Base-by-base conservation (phyloP, 306 rosid genomes). In the Mimosa pudica region DNA sequence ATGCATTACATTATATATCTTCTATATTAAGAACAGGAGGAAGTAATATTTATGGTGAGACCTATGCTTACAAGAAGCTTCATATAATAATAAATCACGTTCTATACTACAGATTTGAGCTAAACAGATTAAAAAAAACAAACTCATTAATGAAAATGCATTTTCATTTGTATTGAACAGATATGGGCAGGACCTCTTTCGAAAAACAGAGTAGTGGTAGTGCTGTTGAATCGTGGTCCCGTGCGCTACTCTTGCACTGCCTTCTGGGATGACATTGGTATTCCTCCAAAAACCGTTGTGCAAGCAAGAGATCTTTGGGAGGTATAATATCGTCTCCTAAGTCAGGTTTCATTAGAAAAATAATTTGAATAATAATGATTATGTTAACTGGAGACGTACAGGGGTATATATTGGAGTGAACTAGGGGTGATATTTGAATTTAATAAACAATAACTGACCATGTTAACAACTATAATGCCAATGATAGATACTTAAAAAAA, bases 121-220 rank as follows among this genome's bases (percentile, higher is more conserved):
- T 11, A 10, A 48, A 48, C 3, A 48, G 10, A 48, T 48, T n/a
- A n/a, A 48, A 48, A 14, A 48, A 48, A 48, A 8, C 1, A 0
- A 46, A 8, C 14, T 11, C 5, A 14, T 17, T 51, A 10, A 48
- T n/a, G 18, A 0, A 32, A 17, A 17, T 71, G 8, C 2, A 60
- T 73, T 72, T 68, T 75, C 66, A 20, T 61, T 38, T 57, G 32
- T 57, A 8, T 58, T 9, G 3, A 66, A 83, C 87, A 95, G 99
- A 73, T 90, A 62, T 95, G 99, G 99, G 98, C 97, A 71, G 99
- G 98, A 60, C 97, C 97, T 57, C 97, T 95, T 30, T 84, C 98
- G 20, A 84, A 88, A 20, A 91, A 90, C 81, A 89, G 92, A 77
- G 90, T 88, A 51, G 96, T 86, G 8, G 55, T 91, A 11, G 89